Conservation (phyloP, 768 basidiomycete species). For the Leccinum subgranulosum region DNA sequence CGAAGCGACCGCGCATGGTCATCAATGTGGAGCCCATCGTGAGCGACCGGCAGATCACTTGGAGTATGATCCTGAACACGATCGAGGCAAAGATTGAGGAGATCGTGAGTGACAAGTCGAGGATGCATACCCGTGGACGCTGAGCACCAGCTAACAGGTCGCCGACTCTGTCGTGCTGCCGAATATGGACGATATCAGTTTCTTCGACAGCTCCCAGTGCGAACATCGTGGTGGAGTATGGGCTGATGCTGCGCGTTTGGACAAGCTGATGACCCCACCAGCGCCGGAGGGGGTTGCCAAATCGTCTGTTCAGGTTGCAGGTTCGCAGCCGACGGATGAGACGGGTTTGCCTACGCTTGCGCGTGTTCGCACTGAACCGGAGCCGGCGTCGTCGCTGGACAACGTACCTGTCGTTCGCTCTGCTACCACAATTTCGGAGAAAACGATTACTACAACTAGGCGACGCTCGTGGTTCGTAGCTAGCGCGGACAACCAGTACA, state of each 20-base stretch:
- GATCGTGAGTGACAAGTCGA: slow-evolving; percentile 53
- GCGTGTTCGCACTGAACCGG: slow-evolving; percentile 32
- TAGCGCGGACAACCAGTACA: slow-evolving; percentile 37
- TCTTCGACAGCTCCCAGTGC: slow-evolving; percentile 75
- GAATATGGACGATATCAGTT: slow-evolving; percentile 97
- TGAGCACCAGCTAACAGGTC: slow-evolving; percentile 76
- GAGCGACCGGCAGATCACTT: slow-evolving; percentile 90
- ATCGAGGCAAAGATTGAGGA: slow-evolving; percentile 89
- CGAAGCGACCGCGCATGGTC: slow-evolving; percentile 82
- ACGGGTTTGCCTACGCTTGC: slow-evolving; percentile 9
- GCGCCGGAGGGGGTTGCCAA: slow-evolving; percentile 7
- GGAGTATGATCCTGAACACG: slow-evolving; percentile 86
- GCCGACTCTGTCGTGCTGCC: slow-evolving; percentile 92
- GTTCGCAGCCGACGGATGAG: slow-evolving; percentile 35
- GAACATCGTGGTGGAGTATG: slow-evolving; percentile 85
- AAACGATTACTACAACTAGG: slow-evolving; percentile 28
- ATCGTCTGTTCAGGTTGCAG: slow-evolving; percentile 20
- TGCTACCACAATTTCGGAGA: slow-evolving; percentile 21
- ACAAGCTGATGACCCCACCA: slow-evolving; percentile 20
- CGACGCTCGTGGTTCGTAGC: slow-evolving; percentile 60
- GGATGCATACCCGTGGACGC: slow-evolving; percentile 49
- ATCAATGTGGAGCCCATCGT: slow-evolving; percentile 92
- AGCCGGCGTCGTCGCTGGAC: slow-evolving; percentile 28
- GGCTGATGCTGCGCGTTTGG: slow-evolving; percentile 63
- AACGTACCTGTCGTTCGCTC: slow-evolving; percentile 21